A percentile compares a stretch with the other conserved stretches of the same genome.
phyloP scores from a whole-genome alignment of 2,329 filamentous ascomycete genomes.

The Bipolaris victoriae region DNA sequence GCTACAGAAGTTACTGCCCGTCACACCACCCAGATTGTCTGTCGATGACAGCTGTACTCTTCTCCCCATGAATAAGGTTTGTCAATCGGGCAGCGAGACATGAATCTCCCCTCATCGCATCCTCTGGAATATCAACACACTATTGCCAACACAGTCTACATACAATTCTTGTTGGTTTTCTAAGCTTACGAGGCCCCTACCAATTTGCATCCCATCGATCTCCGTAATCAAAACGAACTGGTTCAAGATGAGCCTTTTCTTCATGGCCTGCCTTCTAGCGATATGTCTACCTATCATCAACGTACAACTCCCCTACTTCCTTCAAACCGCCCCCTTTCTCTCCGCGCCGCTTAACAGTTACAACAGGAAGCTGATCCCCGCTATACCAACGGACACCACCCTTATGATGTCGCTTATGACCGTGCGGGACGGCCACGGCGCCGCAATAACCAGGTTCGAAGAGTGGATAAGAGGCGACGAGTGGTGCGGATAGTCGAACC shows the following conservation, averaged over 20 bases:
- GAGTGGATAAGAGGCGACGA: not conserved
- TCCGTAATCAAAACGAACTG: not conserved
- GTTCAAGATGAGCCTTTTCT: slow-evolving; percentile 19
- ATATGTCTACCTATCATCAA: slow-evolving; percentile 32
- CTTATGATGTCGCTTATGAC: slow-evolving; percentile 17
- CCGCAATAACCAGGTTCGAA: not conserved
- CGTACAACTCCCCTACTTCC: slow-evolving; percentile 28
- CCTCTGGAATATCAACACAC: not conserved
- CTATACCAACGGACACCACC: slow-evolving; percentile 14
- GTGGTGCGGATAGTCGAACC: slow-evolving; percentile 19
- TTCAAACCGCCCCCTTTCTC: not conserved
- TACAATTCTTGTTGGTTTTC: not conserved
- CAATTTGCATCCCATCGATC: no score
- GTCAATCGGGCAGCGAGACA: not conserved
- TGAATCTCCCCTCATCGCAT: no score
- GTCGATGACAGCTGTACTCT: not conserved
- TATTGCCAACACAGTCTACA: not conserved
- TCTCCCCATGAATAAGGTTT: not conserved
- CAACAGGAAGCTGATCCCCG: slow-evolving; percentile 22
- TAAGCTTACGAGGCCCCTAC: no score
- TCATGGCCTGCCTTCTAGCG: slow-evolving; percentile 28
- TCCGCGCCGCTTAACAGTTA: slow-evolving; percentile 12
- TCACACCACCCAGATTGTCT: not conserved
- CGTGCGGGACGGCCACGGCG: not conserved
- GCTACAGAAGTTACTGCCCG: not conserved